Conservation (phyloP, 2,329 filamentous ascomycete species). For the Colletotrichum salicis region DNA sequence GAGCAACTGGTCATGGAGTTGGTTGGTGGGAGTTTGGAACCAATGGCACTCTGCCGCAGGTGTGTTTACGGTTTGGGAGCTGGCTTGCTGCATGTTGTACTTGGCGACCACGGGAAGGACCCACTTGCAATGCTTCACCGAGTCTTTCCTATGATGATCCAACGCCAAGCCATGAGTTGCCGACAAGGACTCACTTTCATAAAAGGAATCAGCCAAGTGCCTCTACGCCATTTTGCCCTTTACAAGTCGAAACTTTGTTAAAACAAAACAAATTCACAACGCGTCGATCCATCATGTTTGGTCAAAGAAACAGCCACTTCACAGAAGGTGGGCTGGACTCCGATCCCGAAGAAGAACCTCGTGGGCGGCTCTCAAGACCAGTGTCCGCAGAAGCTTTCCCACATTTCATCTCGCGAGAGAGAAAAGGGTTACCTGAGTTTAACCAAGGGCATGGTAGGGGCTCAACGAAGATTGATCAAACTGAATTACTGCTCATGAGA, state of each 20-base stretch:
- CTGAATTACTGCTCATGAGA: not conserved
- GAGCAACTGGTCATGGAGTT: not conserved
- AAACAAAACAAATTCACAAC: too few species aligned
- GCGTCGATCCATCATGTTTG: not conserved
- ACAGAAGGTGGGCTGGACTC: not conserved
- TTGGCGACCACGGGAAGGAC: not conserved
- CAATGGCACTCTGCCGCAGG: not conserved
- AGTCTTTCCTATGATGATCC: not conserved
- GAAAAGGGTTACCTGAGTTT: not conserved
- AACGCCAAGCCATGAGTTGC: not conserved
- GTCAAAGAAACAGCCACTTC: not conserved
- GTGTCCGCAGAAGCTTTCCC: not conserved
- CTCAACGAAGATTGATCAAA: not conserved
- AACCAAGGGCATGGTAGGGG: not conserved
- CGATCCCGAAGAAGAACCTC: not conserved
- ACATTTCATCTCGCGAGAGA: not conserved
- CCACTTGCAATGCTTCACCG: not conserved
- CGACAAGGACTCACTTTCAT: not conserved
- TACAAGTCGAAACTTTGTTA: not conserved
- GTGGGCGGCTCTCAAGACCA: not conserved
- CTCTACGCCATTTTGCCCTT: not conserved
- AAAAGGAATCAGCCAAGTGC: not conserved
- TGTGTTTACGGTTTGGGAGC: not conserved
- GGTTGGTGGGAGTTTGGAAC: not conserved
- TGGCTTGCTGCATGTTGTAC: not conserved